These are phyloP conservation scores for Amphicarpaea edgeworthii DNA, from an alignment of 306 rosid genomes.

Conservation along the genomic window DNA sequence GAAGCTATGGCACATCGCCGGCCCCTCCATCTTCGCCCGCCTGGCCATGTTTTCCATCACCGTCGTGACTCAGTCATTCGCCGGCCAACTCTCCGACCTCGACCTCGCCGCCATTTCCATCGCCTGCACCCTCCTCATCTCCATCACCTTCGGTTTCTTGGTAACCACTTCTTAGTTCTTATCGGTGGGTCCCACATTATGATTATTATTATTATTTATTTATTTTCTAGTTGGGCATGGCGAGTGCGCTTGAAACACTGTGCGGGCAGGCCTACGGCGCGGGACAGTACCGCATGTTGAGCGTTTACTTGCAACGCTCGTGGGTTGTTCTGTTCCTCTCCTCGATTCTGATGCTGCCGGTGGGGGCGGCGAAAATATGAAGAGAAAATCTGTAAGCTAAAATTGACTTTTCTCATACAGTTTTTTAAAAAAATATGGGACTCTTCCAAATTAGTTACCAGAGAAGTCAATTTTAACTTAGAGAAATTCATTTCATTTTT, in stretches of 20 bases:
- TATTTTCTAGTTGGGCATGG: constrained; percentile 74
- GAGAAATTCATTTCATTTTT: too few species aligned
- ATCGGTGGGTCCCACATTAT: not conserved
- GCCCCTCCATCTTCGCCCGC: constrained; percentile 79
- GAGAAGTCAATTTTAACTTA: too few species aligned
- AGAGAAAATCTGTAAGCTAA: too few species aligned
- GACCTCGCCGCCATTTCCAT: constrained; percentile 77
- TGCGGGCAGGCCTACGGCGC: constrained; percentile 88
- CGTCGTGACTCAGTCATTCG: constrained; percentile 67
- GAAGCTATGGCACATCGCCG: constrained; percentile 71
- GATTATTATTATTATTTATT: too few species aligned
- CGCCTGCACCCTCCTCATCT: constrained; percentile 67
- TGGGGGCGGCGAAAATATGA: too few species aligned
- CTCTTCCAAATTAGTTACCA: too few species aligned
- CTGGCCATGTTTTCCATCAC: constrained; percentile 80
- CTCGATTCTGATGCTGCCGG: constrained; percentile 59
- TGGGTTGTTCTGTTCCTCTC: constrained; percentile 66
- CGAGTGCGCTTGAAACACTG: constrained; percentile 74
- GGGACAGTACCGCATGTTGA: constrained; percentile 59
- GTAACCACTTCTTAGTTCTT: constrained; percentile 48
- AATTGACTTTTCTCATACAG: too few species aligned
- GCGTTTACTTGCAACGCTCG: constrained; percentile 73
- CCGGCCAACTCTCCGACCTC: constrained; percentile 74
- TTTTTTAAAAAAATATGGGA: too few species aligned
- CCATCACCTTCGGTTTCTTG: constrained; percentile 73